Conservation (phyloP, 306 rosid species). For the Citrullus mucosospermus region DNA sequence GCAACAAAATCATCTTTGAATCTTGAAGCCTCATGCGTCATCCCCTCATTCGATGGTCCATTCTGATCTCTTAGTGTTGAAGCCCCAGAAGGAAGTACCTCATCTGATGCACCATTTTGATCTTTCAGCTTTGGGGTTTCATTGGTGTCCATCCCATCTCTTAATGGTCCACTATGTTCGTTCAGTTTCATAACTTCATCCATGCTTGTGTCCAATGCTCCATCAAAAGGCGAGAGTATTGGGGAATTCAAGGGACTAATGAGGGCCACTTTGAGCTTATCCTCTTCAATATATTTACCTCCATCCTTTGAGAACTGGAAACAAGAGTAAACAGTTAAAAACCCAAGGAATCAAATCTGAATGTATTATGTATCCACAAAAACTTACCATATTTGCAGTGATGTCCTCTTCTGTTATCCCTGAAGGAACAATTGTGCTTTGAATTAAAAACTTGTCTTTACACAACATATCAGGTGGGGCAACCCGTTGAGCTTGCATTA, state of each 20-base stretch:
- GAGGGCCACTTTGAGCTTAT: conserved; percentile 61
- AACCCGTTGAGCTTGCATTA: conserved; percentile 64
- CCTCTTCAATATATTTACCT: conserved; percentile 51
- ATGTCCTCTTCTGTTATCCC: conserved; percentile 51
- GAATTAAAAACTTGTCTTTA: conserved; percentile 87
- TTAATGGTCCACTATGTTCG: conserved; percentile 15
- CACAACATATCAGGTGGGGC: conserved; percentile 56
- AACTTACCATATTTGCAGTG: conserved; percentile 60
- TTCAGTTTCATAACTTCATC: conserved; percentile 20
- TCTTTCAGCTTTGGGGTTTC: conserved; percentile 2
- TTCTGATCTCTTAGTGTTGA: not conserved
- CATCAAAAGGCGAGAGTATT: conserved; percentile 37
- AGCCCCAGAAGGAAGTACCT: not conserved
- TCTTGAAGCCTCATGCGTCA: not conserved
- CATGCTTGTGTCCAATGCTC: conserved; percentile 29
- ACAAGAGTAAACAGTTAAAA: conserved; percentile 1
- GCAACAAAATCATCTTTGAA: not conserved
- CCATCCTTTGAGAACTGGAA: conserved; percentile 63
- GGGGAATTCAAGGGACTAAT: conserved; percentile 55
- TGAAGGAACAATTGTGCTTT: conserved; percentile 49
- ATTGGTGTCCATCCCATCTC: not conserved
- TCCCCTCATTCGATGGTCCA: not conserved
- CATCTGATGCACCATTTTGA: not conserved
- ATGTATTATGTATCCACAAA: conserved; percentile 14
- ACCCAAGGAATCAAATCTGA: conserved; percentile 1